Percentiles rank a stretch among this genome's conserved stretches.
Evolutionary conservation across 164 flowering plant genomes (phyloP).

Genomic region (Euptelea pleiosperma): DNA sequence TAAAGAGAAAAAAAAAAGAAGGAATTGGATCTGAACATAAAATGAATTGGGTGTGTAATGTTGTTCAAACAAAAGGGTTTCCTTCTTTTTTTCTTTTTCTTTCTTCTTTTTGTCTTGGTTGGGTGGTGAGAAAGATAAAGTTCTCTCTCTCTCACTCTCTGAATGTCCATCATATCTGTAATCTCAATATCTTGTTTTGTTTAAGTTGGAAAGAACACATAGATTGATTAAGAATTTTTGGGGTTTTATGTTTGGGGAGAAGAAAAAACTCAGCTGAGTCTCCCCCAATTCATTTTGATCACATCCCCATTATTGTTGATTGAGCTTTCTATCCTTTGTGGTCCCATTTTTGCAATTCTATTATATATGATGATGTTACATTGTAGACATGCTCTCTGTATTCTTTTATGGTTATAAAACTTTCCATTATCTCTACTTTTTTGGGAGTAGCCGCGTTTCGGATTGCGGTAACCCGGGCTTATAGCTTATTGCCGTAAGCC

Average conservation of each 20-base stretch:
- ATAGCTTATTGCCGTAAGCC: too few relatives aligned
- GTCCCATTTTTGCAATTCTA: background rate
- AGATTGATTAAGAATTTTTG: constrained; percentile 10
- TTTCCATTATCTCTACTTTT: too few relatives aligned
- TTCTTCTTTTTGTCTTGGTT: constrained; percentile 16
- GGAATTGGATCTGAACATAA: constrained; percentile 11
- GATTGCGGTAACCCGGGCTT: too few relatives aligned
- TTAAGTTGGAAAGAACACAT: constrained; percentile 14
- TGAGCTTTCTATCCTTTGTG: too few relatives aligned
- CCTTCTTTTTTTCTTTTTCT: constrained; percentile 16
- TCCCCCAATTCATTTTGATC: background rate
- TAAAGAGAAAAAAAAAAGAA: constrained; percentile 10
- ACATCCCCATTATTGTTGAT: too few relatives aligned
- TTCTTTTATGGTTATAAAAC: too few relatives aligned
- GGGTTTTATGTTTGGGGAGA: background rate
- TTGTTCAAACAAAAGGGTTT: constrained; percentile 9
- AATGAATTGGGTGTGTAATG: constrained; percentile 34
- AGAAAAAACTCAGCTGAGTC: background rate
- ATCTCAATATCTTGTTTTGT: constrained; percentile 15
- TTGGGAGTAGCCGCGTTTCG: too few relatives aligned
- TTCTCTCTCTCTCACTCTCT: constrained; percentile 20
- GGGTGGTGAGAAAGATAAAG: constrained; percentile 12
- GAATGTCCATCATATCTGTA: constrained; percentile 14
- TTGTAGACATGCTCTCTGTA: too few relatives aligned
- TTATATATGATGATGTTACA: background rate